These are phyloP conservation scores for Eurotiales sp. DNA, from an alignment of 2,329 filamentous ascomycete genomes.

Conservation along the genomic window DNA sequence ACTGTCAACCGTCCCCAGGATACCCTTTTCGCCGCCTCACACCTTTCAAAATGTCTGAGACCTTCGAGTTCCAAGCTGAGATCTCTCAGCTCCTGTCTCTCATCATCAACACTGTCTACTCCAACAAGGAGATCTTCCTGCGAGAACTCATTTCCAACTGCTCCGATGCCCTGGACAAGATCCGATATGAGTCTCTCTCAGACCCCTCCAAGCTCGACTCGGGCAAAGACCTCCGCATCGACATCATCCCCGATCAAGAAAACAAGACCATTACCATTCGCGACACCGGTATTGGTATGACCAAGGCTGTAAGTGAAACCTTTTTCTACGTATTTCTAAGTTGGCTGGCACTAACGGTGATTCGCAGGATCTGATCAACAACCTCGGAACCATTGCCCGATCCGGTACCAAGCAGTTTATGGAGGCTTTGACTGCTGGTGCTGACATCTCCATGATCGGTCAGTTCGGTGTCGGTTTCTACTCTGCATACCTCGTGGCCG, in stretches of 20 bases:
- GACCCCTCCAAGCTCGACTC: conserved; percentile 96
- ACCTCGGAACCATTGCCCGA: conserved; percentile 98
- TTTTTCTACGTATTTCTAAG: not conserved
- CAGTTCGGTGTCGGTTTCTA: conserved; percentile 99
- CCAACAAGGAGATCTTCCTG: conserved; percentile 99
- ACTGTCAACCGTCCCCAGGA: conserved; percentile 11
- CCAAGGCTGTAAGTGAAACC: conserved; percentile 81
- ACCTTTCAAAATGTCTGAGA: conserved; percentile 78
- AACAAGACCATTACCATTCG: conserved; percentile 95
- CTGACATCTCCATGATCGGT: conserved; percentile 99
- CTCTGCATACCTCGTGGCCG: conserved; percentile 98
- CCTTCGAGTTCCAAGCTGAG: conserved; percentile 99
- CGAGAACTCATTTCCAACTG: conserved; percentile 97
- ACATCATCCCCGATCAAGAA: conserved; percentile 97
- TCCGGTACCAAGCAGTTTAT: conserved; percentile 99
- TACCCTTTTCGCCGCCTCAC: conserved; percentile 20
- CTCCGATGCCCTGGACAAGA: conserved; percentile 99
- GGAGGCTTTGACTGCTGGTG: conserved; percentile 97
- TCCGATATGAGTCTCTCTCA: conserved; percentile 96
- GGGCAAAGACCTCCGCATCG: conserved; percentile 96
- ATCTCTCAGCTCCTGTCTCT: conserved; percentile 99
- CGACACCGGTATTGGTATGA: conserved; percentile 99
- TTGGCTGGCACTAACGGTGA: not conserved
- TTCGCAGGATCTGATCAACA: conserved; percentile 90
- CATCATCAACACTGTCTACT: conserved; percentile 99